These are phyloP conservation scores for Funneliformis caledonium DNA, from an alignment of 371 early-diverging fungal species.

Conservation along the genomic window DNA sequence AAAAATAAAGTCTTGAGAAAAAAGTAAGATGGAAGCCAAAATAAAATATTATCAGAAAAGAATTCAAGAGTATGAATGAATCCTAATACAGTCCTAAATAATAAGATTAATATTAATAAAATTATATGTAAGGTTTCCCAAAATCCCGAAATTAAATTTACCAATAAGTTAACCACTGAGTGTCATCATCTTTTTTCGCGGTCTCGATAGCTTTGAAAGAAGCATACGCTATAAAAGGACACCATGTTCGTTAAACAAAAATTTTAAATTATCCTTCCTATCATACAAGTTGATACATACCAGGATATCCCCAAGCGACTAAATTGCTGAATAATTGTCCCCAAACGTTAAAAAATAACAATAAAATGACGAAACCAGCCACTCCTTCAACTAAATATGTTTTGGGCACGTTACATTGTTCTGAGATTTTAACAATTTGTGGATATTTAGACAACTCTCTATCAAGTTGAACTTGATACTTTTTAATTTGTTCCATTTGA, in stretches of 20 bases:
- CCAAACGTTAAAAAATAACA: slow-evolving; percentile 90
- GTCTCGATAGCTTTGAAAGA: slow-evolving; percentile 92
- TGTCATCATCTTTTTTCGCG: slow-evolving; percentile 77
- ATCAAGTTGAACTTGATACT: slow-evolving; percentile 65
- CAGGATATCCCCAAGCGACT: slow-evolving; percentile 90
- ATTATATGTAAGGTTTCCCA: not conserved
- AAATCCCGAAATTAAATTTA: slow-evolving; percentile 30
- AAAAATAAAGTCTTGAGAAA: slow-evolving; percentile 85
- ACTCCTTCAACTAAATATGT: slow-evolving; percentile 72
- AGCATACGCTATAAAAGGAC: slow-evolving; percentile 69
- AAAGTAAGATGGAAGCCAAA: slow-evolving; percentile 95
- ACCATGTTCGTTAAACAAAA: not conserved
- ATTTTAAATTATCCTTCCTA: not conserved
- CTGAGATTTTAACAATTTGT: slow-evolving; percentile 69
- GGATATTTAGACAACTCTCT: slow-evolving; percentile 74
- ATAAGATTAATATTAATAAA: not conserved
- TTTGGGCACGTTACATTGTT: slow-evolving; percentile 80
- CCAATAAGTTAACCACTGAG: slow-evolving; percentile 88
- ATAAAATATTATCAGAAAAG: slow-evolving; percentile 80
- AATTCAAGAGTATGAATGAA: slow-evolving; percentile 83
- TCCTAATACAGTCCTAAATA: slow-evolving; percentile 83
- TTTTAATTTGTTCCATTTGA: slow-evolving; percentile 46
- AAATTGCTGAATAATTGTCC: slow-evolving; percentile 78
- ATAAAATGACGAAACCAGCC: slow-evolving; percentile 59
- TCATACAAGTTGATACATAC: slow-evolving; percentile 42